Percentiles rank a stretch among this genome's conserved stretches.
These are phyloP conservation scores for Cinnamomum micranthum DNA, from an alignment of 164 flowering plant genomes.

Conservation along the genomic window DNA sequence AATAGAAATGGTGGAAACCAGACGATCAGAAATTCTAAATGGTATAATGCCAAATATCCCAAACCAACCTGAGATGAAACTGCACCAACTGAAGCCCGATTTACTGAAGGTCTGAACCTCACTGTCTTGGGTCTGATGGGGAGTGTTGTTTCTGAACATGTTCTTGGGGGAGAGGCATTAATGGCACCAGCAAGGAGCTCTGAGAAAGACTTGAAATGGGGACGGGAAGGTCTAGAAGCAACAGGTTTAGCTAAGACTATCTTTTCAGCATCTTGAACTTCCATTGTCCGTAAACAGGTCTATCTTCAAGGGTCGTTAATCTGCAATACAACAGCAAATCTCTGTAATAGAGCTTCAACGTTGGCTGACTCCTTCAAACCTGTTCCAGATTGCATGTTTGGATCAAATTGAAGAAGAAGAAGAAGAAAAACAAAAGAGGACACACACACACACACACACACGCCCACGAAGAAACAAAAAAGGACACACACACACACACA, in stretches of 20 bases:
- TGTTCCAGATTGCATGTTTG: not conserved
- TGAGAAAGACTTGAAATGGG: conserved; percentile 47
- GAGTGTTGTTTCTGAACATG: conserved; percentile 41
- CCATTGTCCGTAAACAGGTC: conserved; percentile 41
- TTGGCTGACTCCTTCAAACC: not conserved
- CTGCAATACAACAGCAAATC: conserved; percentile 1
- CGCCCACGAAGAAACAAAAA: too few relatives aligned
- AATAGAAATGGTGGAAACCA: not conserved
- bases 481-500: too few relatives aligned
- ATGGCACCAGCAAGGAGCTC: conserved; percentile 71
- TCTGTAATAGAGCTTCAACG: not conserved
- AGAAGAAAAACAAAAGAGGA: not conserved
- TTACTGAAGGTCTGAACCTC: conserved; percentile 51
- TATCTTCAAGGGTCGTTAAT: conserved; percentile 10
- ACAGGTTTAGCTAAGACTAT: conserved; percentile 72
- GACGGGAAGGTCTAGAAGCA: conserved; percentile 62
- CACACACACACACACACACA: too few relatives aligned
- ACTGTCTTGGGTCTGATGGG: conserved; percentile 87
- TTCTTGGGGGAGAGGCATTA: conserved; percentile 44
- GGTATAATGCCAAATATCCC: not conserved
- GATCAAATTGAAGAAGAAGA: not conserved
- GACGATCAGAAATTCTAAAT: not conserved
- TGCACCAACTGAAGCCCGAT: conserved; percentile 24
- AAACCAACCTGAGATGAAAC: conserved; percentile 39
- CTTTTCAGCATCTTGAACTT: conserved; percentile 59